Evolutionary conservation across 208 protist species (phyloP).

Genomic region (Kentomonas sorsogonicus): DNA sequence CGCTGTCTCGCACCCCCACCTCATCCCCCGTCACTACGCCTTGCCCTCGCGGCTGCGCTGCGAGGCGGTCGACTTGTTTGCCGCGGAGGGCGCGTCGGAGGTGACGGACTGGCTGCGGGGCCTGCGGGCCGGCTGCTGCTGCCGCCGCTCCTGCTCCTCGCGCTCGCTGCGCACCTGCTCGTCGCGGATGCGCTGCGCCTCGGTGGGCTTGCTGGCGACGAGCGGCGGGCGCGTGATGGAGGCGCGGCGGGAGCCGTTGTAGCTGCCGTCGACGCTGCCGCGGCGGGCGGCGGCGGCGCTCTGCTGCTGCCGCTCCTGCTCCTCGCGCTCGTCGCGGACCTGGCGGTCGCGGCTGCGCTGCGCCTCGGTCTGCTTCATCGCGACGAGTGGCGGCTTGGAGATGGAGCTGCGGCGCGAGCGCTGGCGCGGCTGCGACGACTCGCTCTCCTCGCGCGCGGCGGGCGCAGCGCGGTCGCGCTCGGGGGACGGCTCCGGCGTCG

Average conservation of each 20-base stretch:
- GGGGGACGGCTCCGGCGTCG: constrained; percentile 18
- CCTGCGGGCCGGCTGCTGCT: constrained; percentile 8
- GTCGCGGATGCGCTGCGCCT: constrained; percentile 36
- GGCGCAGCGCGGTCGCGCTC: constrained; percentile 12
- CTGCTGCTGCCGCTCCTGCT: not conserved
- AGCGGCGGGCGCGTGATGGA: constrained; percentile 49
- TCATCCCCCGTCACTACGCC: not conserved
- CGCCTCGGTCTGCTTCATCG: constrained; percentile 27
- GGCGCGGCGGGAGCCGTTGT: constrained; percentile 33
- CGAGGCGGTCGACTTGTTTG: constrained; percentile 18
- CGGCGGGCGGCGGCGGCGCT: constrained; percentile 7
- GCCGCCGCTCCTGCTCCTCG: constrained; percentile 17
- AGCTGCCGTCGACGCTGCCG: constrained; percentile 20
- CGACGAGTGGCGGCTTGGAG: constrained; percentile 29
- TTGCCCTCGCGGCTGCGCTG: constrained; percentile 22
- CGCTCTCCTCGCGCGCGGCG: constrained; percentile 1
- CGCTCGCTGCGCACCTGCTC: constrained; percentile 26
- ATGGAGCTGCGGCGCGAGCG: constrained; percentile 16
- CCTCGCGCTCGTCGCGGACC: constrained; percentile 15
- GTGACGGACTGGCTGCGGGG: constrained; percentile 21
- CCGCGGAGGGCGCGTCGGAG: constrained; percentile 15
- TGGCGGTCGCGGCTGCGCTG: constrained; percentile 27
- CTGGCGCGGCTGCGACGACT: constrained; percentile 1
- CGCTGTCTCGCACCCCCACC: not conserved
- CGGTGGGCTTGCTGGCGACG: constrained; percentile 42